A percentile compares a stretch with the other conserved stretches of the same genome.
Conservation (phyloP, 441 rosid species). For the Gossypium schwendimanii region DNA sequence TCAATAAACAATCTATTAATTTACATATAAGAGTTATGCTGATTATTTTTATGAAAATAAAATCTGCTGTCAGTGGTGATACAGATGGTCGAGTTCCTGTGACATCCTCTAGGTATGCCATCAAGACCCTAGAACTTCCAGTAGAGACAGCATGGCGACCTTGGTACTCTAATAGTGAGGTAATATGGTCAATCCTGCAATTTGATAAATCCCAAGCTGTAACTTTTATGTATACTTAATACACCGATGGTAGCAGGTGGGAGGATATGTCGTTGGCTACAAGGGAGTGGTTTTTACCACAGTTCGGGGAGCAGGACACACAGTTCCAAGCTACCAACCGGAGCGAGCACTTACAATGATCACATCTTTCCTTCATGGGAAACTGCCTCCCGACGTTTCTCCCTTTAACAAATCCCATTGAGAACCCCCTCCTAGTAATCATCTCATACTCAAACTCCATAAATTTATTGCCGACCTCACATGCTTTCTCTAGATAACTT, state of each 20-base stretch:
- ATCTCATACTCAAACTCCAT: background rate
- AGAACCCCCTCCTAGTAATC: conserved; percentile 3
- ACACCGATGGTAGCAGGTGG: conserved; percentile 27
- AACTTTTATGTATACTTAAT: background rate
- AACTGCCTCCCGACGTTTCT: conserved; percentile 22
- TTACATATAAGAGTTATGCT: background rate
- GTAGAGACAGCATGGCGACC: conserved; percentile 21
- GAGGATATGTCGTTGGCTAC: conserved; percentile 37
- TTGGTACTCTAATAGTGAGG: conserved; percentile 25
- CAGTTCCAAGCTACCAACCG: conserved; percentile 40
- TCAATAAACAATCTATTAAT: background rate
- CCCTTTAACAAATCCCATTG: background rate
- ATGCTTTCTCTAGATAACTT: background rate
- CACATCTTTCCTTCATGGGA: conserved; percentile 37
- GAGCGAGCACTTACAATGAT: conserved; percentile 37
- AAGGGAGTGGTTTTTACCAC: conserved; percentile 31
- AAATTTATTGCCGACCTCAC: background rate
- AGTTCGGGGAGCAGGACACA: conserved; percentile 42
- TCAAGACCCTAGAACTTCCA: conserved; percentile 18
- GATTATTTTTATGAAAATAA: background rate
- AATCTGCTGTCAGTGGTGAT: conserved; percentile 20
- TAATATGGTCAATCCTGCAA: background rate
- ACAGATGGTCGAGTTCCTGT: conserved; percentile 20
- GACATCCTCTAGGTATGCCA: conserved; percentile 20
- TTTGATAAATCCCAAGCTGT: background rate